Conservation (phyloP, 495 filamentous ascomycete genomes). For the Collariella sp. region DNA sequence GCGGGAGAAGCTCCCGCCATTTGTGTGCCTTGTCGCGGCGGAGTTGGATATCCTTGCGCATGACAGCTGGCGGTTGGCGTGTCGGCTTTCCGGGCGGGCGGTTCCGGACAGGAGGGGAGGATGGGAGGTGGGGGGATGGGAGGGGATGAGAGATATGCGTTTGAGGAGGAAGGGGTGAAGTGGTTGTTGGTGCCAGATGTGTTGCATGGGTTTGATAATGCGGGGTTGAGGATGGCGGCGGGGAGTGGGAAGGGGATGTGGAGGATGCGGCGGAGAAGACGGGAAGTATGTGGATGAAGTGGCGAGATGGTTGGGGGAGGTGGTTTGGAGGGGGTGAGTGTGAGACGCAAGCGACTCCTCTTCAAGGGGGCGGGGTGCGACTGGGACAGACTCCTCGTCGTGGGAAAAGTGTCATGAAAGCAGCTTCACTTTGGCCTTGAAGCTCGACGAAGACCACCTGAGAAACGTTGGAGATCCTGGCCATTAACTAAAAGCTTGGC, state of each 20-base stretch:
- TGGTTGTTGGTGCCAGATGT: slow-evolving; percentile 37
- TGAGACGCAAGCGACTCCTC: too few relatives aligned
- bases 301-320: slow-evolving; percentile 27
- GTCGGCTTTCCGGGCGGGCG: slow-evolving; percentile 16
- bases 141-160: slow-evolving; percentile 23
- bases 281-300: slow-evolving; percentile 25
- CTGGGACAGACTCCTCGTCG: too few relatives aligned
- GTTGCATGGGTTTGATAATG: slow-evolving; percentile 30
- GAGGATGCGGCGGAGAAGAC: slow-evolving; percentile 31
- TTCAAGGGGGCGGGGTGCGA: too few relatives aligned
- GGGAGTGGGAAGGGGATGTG: slow-evolving; percentile 16
- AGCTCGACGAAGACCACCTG: too few relatives aligned
- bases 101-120: slow-evolving; percentile 18
- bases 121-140: slow-evolving; percentile 16
- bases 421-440: too few relatives aligned
- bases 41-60: slow-evolving; percentile 41
- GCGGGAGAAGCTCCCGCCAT: slow-evolving; percentile 25
- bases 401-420: too few relatives aligned
- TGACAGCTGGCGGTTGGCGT: slow-evolving; percentile 30
- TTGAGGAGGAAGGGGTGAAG: slow-evolving; percentile 17
- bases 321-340: not conserved
- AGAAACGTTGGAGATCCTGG: too few relatives aligned
- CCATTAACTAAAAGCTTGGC: too few relatives aligned
- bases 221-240: slow-evolving; percentile 18
- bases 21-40: slow-evolving; percentile 42